Evolutionary conservation across 164 flowering plant species (phyloP).

Genomic region (Platanus orientalis): DNA sequence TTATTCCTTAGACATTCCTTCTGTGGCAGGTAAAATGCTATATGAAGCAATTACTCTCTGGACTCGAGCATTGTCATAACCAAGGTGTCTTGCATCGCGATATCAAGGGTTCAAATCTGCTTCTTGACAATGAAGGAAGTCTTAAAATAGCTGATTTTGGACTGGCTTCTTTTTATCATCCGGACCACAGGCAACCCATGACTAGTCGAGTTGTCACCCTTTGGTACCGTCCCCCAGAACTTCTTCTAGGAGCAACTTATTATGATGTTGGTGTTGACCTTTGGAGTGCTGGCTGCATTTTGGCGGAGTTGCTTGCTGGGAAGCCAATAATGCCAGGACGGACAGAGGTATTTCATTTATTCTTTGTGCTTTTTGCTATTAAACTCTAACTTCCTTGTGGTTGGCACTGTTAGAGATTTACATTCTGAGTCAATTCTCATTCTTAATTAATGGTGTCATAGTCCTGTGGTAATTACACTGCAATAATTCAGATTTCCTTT

Average conservation of each 20-base stretch:
- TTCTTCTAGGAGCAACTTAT: slow-evolving; percentile 72
- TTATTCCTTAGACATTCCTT: slow-evolving; percentile 1
- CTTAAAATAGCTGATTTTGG: slow-evolving; percentile 85
- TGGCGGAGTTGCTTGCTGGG: slow-evolving; percentile 73
- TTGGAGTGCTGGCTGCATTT: slow-evolving; percentile 86
- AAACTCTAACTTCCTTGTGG: neutral
- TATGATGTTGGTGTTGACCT: slow-evolving; percentile 71
- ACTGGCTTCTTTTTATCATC: slow-evolving; percentile 58
- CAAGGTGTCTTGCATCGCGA: slow-evolving; percentile 70
- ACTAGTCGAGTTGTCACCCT: slow-evolving; percentile 78
- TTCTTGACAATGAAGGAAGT: slow-evolving; percentile 62
- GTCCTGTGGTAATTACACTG: no score
- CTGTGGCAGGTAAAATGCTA: slow-evolving; percentile 63
- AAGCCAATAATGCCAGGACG: slow-evolving; percentile 77
- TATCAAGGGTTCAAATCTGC: slow-evolving; percentile 72
- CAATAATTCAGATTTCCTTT: no score
- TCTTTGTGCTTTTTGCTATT: neutral
- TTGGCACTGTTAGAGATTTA: neutral
- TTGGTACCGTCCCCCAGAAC: slow-evolving; percentile 89
- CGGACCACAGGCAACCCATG: slow-evolving; percentile 45
- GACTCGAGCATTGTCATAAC: slow-evolving; percentile 78
- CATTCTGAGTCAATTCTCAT: no score
- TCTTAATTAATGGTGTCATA: no score
- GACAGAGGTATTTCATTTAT: slow-evolving; percentile 46
- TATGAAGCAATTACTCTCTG: slow-evolving; percentile 68